Evolutionary conservation across 176 grass and related monocot species (phyloP).

Genomic region (Dactylis glomerata): DNA sequence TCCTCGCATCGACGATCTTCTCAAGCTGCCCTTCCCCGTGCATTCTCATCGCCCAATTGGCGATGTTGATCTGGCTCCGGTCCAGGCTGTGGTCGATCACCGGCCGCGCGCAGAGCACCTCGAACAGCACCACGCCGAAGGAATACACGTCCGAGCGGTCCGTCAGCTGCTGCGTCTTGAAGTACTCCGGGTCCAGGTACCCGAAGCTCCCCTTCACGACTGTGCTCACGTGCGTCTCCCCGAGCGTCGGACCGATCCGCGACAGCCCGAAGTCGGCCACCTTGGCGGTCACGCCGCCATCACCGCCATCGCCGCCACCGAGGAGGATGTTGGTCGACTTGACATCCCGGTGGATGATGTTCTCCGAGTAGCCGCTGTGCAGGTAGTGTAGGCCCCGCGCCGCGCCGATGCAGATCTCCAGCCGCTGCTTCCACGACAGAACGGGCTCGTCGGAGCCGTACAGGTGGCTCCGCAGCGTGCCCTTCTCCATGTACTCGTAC

Average conservation of each 20-base stretch:
- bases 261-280: conserved; percentile 75
- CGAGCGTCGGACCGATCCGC: conserved; percentile 38
- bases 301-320: rapidly evolving
- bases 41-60: conserved; percentile 39
- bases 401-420: conserved; percentile 56
- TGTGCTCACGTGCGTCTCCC: conserved; percentile 52
- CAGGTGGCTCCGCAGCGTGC: conserved; percentile 56
- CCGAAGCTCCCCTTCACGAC: conserved; percentile 67
- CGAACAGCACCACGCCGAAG: conserved; percentile 63
- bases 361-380: conserved; percentile 34
- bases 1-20: conserved; percentile 33
- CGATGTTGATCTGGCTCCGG: conserved; percentile 39
- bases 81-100: conserved; percentile 51
- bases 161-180: conserved; percentile 70
- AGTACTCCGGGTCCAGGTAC: conserved; percentile 64
- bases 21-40: conserved; percentile 20
- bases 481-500: conserved; percentile 69
- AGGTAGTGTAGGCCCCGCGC: conserved; percentile 56
- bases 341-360: conserved; percentile 74
- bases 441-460: conserved; percentile 28
- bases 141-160: conserved; percentile 77
- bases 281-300: conserved; percentile 32
- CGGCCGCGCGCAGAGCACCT: conserved; percentile 64
- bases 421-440: conserved; percentile 52
- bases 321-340: conserved; percentile 79